Evolutionary conservation across 1,139 yeast species (phyloP).

Genomic region (Nadsonia commutata): DNA sequence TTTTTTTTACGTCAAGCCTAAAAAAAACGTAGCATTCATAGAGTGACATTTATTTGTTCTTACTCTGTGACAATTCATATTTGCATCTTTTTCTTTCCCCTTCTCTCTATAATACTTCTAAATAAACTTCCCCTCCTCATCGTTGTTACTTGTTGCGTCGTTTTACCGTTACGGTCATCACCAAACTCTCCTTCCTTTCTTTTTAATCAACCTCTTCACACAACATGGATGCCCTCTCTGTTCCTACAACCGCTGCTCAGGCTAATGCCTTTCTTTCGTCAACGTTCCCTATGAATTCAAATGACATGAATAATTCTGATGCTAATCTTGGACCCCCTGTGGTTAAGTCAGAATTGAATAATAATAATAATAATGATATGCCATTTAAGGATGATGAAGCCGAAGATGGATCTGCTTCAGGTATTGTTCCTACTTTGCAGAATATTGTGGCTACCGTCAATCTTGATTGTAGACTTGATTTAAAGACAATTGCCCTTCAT

Average conservation of each 20-base stretch:
- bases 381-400: conserved; percentile 11
- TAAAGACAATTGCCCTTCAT: conserved; percentile 93
- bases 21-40: conserved; percentile 6
- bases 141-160: background rate
- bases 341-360: no score
- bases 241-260: conserved; percentile 70
- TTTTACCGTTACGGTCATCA: conserved; percentile 3
- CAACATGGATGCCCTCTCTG: conserved; percentile 55
- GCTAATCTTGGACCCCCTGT: no score
- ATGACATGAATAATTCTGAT: conserved; percentile 7
- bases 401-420: conserved; percentile 10
- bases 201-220: conserved; percentile 1
- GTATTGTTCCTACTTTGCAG: conserved; percentile 12
- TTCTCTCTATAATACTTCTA: background rate
- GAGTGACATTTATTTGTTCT: conserved; percentile 20
- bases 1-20: background rate
- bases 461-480: conserved; percentile 85
- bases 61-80: conserved; percentile 9
- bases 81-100: conserved; percentile 4
- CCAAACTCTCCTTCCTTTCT: no score
- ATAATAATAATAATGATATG: conserved; percentile 6
- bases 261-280: conserved; percentile 65
- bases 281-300: conserved; percentile 4
- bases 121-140: background rate
- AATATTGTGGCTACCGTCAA: conserved; percentile 95